Evolutionary conservation across 1,284 basidiomycete genomes (phyloP), one percentile per base, ranked within the genome.

Genomic region (Xerocomus nothofagi): DNA sequence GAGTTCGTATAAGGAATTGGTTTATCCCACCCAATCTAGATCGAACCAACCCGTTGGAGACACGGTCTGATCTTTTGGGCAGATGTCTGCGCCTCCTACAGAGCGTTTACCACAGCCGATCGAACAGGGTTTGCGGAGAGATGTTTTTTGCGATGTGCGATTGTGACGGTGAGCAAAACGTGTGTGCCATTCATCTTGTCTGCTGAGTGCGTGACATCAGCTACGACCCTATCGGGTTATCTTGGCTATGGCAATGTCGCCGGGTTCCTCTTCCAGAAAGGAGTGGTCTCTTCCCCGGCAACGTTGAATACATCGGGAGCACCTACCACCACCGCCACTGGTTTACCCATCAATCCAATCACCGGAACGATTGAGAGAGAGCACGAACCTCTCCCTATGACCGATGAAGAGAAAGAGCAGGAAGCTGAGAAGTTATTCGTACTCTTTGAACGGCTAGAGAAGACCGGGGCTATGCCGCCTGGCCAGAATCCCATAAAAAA

Each of bases 201-300:
- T 41, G 26, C 41, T 55, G 20, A 50, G n/a, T 17, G 3, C 4
- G 18, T 18, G 32, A 34, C 23, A 46, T 23, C 61, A 92, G 90
- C 86, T 18, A 75, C 78, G 14, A 78, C 73, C 0, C 73, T 96
- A 8, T 82, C 83, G 7, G 76, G 82, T 6, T 82, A 88, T 45
- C 80, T 95, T 40, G 93, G 93, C 4, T 96, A 97, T 57, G 94
- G 94, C 20, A 93, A 93, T 61, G 91, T 93, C 27, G 91, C 93
- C 0, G 94, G 94, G 1, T 88, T 91, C 73, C 76, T 98, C 24
- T 94, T 93, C 73, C 84, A 90, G 61, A 93, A 92, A 63, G 92
- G 92, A 12, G 78, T 96, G 55, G 76, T 89, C 57, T 81, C 75
- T 44, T 81, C 84, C 0, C 78, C 80, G 1, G 56, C 70, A 5